Percentiles rank a stretch among this genome's conserved stretches.
These are phyloP conservation scores for Dipteronia sinensis DNA, from an alignment of 345 rosid genomes.

Conservation along the genomic window DNA sequence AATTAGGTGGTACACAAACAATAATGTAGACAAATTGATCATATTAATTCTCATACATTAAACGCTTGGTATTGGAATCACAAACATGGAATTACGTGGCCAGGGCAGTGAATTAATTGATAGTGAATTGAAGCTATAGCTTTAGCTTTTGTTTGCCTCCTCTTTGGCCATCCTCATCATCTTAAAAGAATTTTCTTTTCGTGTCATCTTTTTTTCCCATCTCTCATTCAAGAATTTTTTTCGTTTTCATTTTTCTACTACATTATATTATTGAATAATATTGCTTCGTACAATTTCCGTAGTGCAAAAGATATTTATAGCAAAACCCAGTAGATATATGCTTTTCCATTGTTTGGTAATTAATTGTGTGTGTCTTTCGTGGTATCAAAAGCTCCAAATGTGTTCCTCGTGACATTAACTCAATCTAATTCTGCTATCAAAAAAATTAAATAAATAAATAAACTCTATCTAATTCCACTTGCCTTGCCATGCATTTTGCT, in stretches of 20 bases:
- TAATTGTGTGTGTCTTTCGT: neutral
- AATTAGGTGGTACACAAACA: too few species aligned
- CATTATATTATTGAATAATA: neutral
- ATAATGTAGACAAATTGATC: too few species aligned
- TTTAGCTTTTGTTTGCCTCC: neutral
- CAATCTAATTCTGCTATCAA: too few species aligned
- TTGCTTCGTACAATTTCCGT: neutral
- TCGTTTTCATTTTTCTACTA: too few species aligned
- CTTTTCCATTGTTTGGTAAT: constrained; percentile 4
- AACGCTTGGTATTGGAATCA: too few species aligned
- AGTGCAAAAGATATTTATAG: neutral
- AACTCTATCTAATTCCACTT: neutral
- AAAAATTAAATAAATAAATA: neutral
- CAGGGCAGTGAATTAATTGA: too few species aligned
- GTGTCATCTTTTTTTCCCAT: neutral
- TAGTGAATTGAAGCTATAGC: neutral
- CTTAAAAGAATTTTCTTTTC: neutral
- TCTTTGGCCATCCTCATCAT: neutral
- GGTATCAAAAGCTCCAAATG: neutral
- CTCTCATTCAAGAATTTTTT: neutral
- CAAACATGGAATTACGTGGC: too few species aligned
- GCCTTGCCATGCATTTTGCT: neutral
- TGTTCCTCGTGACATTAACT: too few species aligned
- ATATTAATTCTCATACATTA: too few species aligned
- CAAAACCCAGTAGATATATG: neutral